Conservation (phyloP, 2,329 filamentous ascomycete genomes). For the Penicillium sp. region DNA sequence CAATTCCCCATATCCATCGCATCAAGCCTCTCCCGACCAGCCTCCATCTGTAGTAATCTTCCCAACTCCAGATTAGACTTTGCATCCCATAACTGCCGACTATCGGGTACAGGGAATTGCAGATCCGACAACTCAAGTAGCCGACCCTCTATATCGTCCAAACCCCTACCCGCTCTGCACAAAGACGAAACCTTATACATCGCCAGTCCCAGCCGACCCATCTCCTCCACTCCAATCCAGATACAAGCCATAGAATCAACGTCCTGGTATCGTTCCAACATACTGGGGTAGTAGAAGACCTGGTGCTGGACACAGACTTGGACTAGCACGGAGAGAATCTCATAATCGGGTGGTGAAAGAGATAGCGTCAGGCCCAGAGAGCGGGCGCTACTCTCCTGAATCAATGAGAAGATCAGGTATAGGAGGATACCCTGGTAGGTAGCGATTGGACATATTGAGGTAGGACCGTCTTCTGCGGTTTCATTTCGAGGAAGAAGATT, state of each 20-base stretch:
- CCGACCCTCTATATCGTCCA: background rate
- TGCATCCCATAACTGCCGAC: slow-evolving; percentile 1
- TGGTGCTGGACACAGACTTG: background rate
- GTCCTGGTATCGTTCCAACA: slow-evolving; percentile 1
- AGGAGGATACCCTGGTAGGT: slow-evolving; percentile 4
- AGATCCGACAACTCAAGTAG: slow-evolving; percentile 1
- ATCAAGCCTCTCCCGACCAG: background rate
- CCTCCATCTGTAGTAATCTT: background rate
- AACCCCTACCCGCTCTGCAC: background rate
- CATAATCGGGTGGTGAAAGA: background rate
- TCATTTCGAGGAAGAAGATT: background rate
- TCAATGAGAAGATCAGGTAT: background rate
- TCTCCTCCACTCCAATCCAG: slow-evolving; percentile 2
- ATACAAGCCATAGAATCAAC: slow-evolving; percentile 6
- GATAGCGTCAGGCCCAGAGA: background rate
- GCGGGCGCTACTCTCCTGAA: background rate
- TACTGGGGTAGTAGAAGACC: slow-evolving; percentile 3
- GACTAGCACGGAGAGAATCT: background rate
- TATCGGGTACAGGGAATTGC: background rate
- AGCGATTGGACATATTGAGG: background rate
- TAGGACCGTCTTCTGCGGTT: background rate
- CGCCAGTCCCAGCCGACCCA: background rate
- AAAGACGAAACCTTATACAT: slow-evolving; percentile 1
- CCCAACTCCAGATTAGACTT: background rate
- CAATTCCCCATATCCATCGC: background rate